Percentiles rank a stretch among this genome's conserved stretches.
Evolutionary conservation across 371 early-diverging fungal species (phyloP).

Genomic region (Encephalitozoon romaleae): DNA sequence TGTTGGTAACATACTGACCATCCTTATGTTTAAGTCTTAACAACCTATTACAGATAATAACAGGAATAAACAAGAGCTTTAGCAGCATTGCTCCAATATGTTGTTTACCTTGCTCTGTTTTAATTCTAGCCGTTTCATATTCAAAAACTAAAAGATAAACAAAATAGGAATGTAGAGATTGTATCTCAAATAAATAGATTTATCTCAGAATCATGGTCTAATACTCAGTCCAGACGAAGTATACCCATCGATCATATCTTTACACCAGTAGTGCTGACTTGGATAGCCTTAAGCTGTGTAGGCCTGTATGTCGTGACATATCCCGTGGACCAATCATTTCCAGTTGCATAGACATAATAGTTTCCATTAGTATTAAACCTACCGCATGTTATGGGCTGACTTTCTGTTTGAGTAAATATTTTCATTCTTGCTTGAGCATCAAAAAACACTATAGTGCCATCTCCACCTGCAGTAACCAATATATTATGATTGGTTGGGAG

Average conservation of each 20-base stretch:
- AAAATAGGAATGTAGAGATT: background rate
- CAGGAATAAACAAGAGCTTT: background rate
- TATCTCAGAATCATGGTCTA: background rate
- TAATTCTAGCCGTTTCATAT: background rate
- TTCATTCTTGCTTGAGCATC: constrained; percentile 80
- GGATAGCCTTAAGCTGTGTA: constrained; percentile 60
- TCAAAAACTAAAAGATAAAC: background rate
- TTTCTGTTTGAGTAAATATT: constrained; percentile 60
- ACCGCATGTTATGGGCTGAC: constrained; percentile 67
- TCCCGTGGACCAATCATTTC: constrained; percentile 94
- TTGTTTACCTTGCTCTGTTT: background rate
- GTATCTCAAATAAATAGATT: constrained; percentile 2
- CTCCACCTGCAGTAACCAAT: constrained; percentile 77
- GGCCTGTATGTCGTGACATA: constrained; percentile 66
- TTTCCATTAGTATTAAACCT: constrained; percentile 74
- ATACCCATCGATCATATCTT: background rate
- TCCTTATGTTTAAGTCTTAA: constrained; percentile 11
- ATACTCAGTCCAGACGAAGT: background rate
- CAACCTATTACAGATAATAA: background rate
- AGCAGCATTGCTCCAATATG: background rate
- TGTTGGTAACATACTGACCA: constrained; percentile 8
- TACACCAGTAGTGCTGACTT: constrained; percentile 16
- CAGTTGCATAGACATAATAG: constrained; percentile 79
- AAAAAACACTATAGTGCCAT: constrained; percentile 81
- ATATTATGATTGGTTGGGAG: constrained; percentile 74